Evolutionary conservation across 106 monocot genomes (phyloP).

Genomic region (Vanilla planifolia): DNA sequence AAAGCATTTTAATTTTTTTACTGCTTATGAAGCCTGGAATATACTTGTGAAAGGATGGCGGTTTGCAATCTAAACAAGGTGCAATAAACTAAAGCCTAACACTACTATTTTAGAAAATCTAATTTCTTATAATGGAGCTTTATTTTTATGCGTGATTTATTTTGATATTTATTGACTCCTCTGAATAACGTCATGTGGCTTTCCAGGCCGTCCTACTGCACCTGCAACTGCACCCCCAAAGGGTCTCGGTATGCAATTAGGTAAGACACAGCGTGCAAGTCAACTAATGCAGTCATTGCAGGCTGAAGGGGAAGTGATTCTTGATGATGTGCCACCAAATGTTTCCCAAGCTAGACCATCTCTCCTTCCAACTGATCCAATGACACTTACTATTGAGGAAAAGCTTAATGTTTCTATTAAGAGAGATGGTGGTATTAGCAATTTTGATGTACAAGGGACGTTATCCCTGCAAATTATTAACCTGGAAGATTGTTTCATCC

Average conservation of each 20-base stretch:
- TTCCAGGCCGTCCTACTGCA: conserved; percentile 64
- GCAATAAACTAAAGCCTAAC: too few species aligned
- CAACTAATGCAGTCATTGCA: conserved; percentile 92
- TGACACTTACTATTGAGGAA: conserved; percentile 92
- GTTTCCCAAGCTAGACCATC: conserved; percentile 32
- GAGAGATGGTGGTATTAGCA: conserved; percentile 85
- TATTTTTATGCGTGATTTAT: too few species aligned
- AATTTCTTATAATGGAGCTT: too few species aligned
- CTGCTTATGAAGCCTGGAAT: too few species aligned
- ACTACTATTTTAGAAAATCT: too few species aligned
- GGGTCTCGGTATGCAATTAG: conserved; percentile 94
- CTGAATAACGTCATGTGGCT: background rate
- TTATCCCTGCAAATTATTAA: conserved; percentile 93
- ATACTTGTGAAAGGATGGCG: too few species aligned
- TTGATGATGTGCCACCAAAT: conserved; percentile 76
- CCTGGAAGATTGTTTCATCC: conserved; percentile 85
- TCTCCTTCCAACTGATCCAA: conserved; percentile 73
- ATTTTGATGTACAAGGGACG: conserved; percentile 94
- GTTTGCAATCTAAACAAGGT: too few species aligned
- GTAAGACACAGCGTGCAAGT: conserved; percentile 71
- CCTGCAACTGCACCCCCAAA: conserved; percentile 77
- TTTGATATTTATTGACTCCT: background rate
- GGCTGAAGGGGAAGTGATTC: conserved; percentile 97
- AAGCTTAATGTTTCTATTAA: conserved; percentile 62
- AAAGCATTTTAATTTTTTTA: too few species aligned